These are phyloP conservation scores for Geotrichum klebahnii DNA, from an alignment of 1,139 yeast species.

Conservation along the genomic window DNA sequence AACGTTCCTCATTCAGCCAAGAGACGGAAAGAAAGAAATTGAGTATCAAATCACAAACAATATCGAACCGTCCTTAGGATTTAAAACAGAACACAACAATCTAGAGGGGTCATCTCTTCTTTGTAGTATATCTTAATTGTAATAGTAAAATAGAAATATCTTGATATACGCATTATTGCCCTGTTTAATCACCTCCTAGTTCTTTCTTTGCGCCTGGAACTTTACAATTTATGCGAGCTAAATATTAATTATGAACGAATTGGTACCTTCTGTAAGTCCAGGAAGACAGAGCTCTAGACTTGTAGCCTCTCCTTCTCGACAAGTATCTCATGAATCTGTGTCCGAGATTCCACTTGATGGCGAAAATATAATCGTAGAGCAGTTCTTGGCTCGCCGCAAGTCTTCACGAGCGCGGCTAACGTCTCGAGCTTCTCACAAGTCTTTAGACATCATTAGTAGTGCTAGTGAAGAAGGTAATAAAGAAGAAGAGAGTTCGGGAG, in stretches of 20 bases:
- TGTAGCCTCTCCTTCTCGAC: not conserved
- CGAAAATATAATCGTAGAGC: conserved; percentile 1
- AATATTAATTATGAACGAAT: not conserved
- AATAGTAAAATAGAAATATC: too few relatives aligned
- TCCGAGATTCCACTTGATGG: not conserved
- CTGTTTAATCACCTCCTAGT: not conserved
- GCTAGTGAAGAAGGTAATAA: conserved; percentile 8
- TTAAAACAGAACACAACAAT: not conserved
- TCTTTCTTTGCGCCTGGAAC: too few relatives aligned
- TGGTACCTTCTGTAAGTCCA: not conserved
- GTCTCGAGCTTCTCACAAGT: conserved; percentile 10
- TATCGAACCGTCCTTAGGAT: too few relatives aligned
- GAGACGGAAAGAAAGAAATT: not conserved
- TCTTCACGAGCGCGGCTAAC: not conserved
- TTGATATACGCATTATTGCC: not conserved
- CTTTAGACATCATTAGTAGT: conserved; percentile 17
- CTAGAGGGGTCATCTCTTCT: not conserved
- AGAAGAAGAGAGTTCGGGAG: conserved; percentile 12
- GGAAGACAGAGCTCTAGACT: not conserved
- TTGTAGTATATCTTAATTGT: too few relatives aligned
- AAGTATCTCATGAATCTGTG: not conserved
- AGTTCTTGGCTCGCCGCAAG: not conserved
- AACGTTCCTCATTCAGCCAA: not conserved
- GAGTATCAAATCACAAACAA: not conserved
- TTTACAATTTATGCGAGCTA: not conserved